Percentiles rank a stretch among this genome's conserved stretches.
phyloP scores from a whole-genome alignment of 805 yeast genomes.

The Cyberlindnera lachancei region DNA sequence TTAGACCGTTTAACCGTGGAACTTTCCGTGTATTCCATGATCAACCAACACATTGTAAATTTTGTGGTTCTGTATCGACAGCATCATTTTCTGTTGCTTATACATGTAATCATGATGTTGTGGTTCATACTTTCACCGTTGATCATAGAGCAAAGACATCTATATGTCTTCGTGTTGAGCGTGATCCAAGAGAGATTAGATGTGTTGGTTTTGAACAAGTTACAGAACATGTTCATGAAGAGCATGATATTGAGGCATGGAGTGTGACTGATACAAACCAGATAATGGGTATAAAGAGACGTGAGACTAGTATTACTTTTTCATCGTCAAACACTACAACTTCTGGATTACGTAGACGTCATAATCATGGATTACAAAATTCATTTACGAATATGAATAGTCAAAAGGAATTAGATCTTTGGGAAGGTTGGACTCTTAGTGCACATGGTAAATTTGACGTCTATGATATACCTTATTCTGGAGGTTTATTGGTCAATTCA shows the following conservation, averaged over 20 bases:
- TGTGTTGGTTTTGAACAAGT: conserved; percentile 80
- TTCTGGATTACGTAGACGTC: conserved; percentile 13
- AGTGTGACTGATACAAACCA: conserved; percentile 69
- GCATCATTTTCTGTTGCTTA: conserved; percentile 67
- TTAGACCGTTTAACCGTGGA: conserved; percentile 51
- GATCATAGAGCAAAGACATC: conserved; percentile 70
- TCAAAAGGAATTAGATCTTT: conserved; percentile 33
- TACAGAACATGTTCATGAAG: conserved; percentile 62
- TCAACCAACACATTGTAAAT: conserved; percentile 81
- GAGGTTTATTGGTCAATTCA: conserved; percentile 43
- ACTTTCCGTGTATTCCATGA: conserved; percentile 68
- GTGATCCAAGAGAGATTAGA: conserved; percentile 88
- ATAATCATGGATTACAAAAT: too few relatives aligned
- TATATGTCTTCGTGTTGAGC: conserved; percentile 82
- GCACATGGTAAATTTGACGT: conserved; percentile 55
- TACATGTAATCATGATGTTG: conserved; percentile 50
- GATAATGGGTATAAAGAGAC: conserved; percentile 46
- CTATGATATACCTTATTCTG: conserved; percentile 49
- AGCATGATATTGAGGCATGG: conserved; percentile 68
- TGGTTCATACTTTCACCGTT: conserved; percentile 66
- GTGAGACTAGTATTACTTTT: conserved; percentile 11
- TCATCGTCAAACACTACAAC: conserved; percentile 7
- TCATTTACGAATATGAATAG: conserved; percentile 7
- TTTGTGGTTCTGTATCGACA: conserved; percentile 85
- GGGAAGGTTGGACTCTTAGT: conserved; percentile 81